Base-by-base conservation (phyloP, 768 basidiomycete species). In the Hypholoma fasciculare region DNA sequence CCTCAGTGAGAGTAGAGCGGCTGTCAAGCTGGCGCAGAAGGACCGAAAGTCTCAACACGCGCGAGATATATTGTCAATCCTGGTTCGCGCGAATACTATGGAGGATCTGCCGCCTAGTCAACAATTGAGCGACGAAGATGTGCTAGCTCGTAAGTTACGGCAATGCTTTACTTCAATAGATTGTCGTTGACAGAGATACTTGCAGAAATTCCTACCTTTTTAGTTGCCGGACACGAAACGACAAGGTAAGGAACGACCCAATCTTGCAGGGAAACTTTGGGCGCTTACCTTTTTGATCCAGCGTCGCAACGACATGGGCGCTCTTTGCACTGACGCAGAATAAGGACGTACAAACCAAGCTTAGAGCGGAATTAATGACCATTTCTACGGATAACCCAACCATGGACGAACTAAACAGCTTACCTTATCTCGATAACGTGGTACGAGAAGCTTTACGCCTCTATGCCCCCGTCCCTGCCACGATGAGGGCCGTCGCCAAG, bases 351-450 rank as follows among this genome's bases (percentile, higher is more conserved):
- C 88, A 90, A 57, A 70, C 62, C 13, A 82, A 79, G 57, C 77
- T 92, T 0, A 77, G 87, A 1, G 76, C 80, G 1, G 89, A 92
- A 63, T 71, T 87, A 2, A 64, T 78, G 4, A 66, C 69, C 0
- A 71, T 86, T 4, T 67, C 76, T 0, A 84, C 81, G 0, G 82
- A 87, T 6, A 81, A 70, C 0, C 88, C 88, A 2, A 77, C 80
- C 1, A 88, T 90, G 83, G 89, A 91, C 43, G 79, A 86, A 19
- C 75, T 92, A 2, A 80, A 82, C 56, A 72, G 77, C 6, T 75
- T 93, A 6, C 80, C 86, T 0, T 90, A 88, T 64, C 83, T 92
- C 19, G 89, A 90, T 61, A 72, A 73, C 16, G 80, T 88, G 16
- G 74, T 87, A 2, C 78, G 81, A 7, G 88, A 89, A 67, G 81